Base-by-base conservation (phyloP, 2,329 filamentous ascomycete species). In the Metarhizium sp. region DNA sequence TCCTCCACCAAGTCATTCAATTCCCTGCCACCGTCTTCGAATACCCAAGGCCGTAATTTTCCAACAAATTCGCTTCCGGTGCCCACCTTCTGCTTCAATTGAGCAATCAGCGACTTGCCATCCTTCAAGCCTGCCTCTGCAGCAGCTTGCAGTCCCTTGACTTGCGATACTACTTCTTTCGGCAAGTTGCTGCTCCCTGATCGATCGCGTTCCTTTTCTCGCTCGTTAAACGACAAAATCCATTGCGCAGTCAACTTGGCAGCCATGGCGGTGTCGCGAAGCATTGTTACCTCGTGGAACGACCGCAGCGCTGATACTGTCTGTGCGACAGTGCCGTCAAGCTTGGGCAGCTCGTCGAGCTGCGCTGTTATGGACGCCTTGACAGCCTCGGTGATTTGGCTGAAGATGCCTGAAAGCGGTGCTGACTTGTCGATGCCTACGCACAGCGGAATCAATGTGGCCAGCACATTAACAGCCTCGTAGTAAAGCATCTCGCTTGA, bases 401-500 rank as follows among this genome's bases (percentile, higher is more conserved):
- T 50, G n/a, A 72, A 61, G 3, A 61, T 59, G 2, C 64, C 62
- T 0, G 61, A 58, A 1, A 65, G 43, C 3, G 62, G 55, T 0
- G 56, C 55, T n/a, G 64, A 55, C 40, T 64, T 64, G 29, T 61
- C 58, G n/a, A 66, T 59, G 14, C 60, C 51, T 0, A 60, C 59
- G 7, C 62, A 62, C 6, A 72, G 63, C 2, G 69, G 59, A 6
- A 74, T 59, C 1, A 73, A 58, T 1, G 63, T 64, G 6, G 71
- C 67, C 2, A 80, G 70, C 6, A 77, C 59, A 29, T 72, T 70
- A 29, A 78, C 56, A 1, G 72, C 57, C 2, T 73, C 73, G 63
- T 73, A 79, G 63, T 76, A 78, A 0, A 68, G 63, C 20, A 68
- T 61, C 53, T 81, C 78, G 2, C 72, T 62, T 0, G 64, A 46